Evolutionary conservation across 768 basidiomycete genomes (phyloP).

Genomic region (Auriscalpium vulgare): DNA sequence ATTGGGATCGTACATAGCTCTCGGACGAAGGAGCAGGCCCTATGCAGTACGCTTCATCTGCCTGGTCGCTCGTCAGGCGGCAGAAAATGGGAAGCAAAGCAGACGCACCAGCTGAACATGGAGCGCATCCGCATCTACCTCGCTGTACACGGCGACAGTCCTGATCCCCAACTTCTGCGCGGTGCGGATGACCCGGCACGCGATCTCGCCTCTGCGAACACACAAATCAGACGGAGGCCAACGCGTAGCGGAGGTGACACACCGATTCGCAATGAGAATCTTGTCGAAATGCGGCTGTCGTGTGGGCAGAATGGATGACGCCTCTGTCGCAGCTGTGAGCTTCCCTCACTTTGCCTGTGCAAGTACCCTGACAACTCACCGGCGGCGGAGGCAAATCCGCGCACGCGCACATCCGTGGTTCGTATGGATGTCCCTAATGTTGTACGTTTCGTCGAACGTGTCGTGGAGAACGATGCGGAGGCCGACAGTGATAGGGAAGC

Average conservation of each 20-base stretch:
- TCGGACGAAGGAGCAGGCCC: constrained; percentile 85
- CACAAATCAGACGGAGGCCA: not conserved
- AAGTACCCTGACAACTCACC: not conserved
- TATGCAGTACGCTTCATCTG: constrained; percentile 58
- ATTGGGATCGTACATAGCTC: constrained; percentile 66
- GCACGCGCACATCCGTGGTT: not conserved
- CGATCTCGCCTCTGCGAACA: constrained; percentile 77
- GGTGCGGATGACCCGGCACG: constrained; percentile 89
- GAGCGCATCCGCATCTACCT: constrained; percentile 71
- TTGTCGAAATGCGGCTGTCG: constrained; percentile 71
- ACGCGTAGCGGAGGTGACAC: constrained; percentile 2
- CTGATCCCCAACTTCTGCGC: constrained; percentile 81
- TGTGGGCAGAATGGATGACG: not conserved
- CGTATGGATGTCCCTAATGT: not conserved
- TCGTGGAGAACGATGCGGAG: not conserved
- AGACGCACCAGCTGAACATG: constrained; percentile 70
- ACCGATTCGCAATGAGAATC: constrained; percentile 89
- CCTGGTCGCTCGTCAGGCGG: constrained; percentile 24
- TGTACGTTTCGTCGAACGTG: not conserved
- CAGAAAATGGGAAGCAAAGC: not conserved
- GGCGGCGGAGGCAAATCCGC: constrained; percentile 4
- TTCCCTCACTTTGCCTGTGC: too few species aligned
- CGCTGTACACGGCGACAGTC: constrained; percentile 89
- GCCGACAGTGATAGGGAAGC: too few species aligned
- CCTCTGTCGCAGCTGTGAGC: not conserved